These are phyloP conservation scores for Prunella vulgaris DNA, from an alignment of 257 asterid genomes.

Conservation along the genomic window DNA sequence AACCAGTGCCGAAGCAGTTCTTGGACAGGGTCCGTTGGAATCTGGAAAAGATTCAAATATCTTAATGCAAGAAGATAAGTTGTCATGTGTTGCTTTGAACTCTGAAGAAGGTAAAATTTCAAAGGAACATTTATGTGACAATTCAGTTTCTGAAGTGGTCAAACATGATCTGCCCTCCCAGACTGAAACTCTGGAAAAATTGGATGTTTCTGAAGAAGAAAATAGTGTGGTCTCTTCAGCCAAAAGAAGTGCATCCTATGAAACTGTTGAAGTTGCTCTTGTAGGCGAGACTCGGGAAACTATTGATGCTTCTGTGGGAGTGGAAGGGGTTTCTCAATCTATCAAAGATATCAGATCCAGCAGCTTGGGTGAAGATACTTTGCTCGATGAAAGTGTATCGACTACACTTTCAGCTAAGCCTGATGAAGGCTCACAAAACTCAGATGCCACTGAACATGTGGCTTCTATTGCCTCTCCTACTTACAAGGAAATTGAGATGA, in stretches of 20 bases:
- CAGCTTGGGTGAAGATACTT: background rate
- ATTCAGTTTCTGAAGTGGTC: slow-evolving; percentile 25
- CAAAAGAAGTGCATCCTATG: background rate
- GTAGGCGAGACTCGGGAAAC: slow-evolving; percentile 11
- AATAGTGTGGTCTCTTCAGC: slow-evolving; percentile 24
- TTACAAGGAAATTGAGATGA: slow-evolving; percentile 24
- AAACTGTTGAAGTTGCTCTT: slow-evolving; percentile 2
- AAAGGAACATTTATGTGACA: slow-evolving; percentile 25
- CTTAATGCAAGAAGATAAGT: slow-evolving; percentile 22
- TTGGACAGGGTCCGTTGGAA: slow-evolving; percentile 20
- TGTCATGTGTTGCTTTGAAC: slow-evolving; percentile 9
- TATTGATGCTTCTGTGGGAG: slow-evolving; percentile 15
- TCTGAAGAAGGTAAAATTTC: slow-evolving; percentile 25
- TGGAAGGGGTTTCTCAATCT: slow-evolving; percentile 18
- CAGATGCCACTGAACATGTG: slow-evolving; percentile 13
- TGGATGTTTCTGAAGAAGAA: slow-evolving; percentile 22
- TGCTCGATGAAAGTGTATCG: slow-evolving; percentile 21
- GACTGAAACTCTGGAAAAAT: slow-evolving; percentile 19
- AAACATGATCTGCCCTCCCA: slow-evolving; percentile 28
- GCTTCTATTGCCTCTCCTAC: slow-evolving; percentile 14
- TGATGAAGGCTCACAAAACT: slow-evolving; percentile 20
- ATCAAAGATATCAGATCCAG: background rate
- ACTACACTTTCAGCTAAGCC: slow-evolving; percentile 15
- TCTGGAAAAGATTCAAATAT: slow-evolving; percentile 15
- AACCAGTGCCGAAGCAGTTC: slow-evolving; percentile 21